These are phyloP conservation scores for Fagus crenata DNA, from an alignment of 306 rosid species.

Conservation along the genomic window DNA sequence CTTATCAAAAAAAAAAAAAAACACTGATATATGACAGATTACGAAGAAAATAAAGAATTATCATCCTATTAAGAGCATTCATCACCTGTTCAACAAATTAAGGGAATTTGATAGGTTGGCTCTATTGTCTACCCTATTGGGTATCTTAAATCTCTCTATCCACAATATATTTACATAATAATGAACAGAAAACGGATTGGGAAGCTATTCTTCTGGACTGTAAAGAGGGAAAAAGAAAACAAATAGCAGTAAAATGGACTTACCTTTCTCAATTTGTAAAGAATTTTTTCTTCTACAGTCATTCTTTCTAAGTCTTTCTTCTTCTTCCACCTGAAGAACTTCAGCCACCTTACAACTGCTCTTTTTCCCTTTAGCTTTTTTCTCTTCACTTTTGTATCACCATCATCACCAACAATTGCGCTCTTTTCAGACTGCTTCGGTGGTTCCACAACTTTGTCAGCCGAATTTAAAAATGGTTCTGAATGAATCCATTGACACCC, in stretches of 20 bases:
- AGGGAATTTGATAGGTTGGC: neutral
- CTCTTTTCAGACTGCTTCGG: slow-evolving; percentile 31
- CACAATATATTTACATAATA: neutral
- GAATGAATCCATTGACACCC: slow-evolving; percentile 55
- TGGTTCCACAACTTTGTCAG: slow-evolving; percentile 41
- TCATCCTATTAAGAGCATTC: neutral
- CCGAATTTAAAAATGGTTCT: slow-evolving; percentile 27
- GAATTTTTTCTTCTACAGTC: slow-evolving; percentile 75
- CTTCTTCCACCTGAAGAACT: slow-evolving; percentile 80
- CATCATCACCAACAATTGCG: slow-evolving; percentile 22
- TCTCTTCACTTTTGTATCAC: slow-evolving; percentile 47
- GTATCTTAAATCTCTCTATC: neutral
- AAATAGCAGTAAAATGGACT: neutral
- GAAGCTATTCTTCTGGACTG: neutral
- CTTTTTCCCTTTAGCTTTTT: slow-evolving; percentile 80
- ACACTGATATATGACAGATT: too few relatives aligned
- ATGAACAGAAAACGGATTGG: neutral
- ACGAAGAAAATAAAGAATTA: too few relatives aligned
- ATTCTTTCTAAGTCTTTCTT: slow-evolving; percentile 77
- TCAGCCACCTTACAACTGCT: slow-evolving; percentile 88
- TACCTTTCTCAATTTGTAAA: slow-evolving; percentile 71
- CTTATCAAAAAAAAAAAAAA: too few relatives aligned
- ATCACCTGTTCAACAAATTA: neutral
- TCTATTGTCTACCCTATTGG: neutral
- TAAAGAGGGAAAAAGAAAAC: neutral